These are phyloP conservation scores for Phytopythium chamaehyphon DNA, from an alignment of 352 stramenopile species.

Conservation along the genomic window DNA sequence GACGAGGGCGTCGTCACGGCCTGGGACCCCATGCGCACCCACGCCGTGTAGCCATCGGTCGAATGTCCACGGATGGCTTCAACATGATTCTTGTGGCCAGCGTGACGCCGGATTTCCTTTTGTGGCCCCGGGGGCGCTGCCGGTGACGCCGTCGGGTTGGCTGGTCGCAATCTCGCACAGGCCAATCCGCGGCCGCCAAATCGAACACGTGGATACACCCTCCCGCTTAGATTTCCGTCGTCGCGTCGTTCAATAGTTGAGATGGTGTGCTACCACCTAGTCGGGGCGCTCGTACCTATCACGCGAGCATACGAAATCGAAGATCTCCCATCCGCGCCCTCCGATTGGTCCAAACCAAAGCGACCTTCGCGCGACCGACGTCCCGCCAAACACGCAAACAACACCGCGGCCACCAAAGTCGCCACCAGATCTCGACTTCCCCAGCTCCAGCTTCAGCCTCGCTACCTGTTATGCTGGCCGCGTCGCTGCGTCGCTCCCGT, in stretches of 20 bases:
- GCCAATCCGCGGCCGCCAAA: not conserved
- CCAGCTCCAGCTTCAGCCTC: not conserved
- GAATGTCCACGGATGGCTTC: too few relatives aligned
- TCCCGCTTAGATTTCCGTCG: not conserved
- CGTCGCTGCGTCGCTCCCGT: slow-evolving; percentile 24
- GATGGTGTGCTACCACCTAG: not conserved
- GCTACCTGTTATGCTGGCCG: slow-evolving; percentile 28
- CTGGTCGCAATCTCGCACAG: not conserved
- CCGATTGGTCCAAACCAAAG: too few relatives aligned
- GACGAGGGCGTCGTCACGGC: slow-evolving; percentile 15
- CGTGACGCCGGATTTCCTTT: too few relatives aligned
- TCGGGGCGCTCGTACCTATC: not conserved
- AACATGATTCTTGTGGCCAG: too few relatives aligned
- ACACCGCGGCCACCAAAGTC: not conserved
- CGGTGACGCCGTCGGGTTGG: not conserved
- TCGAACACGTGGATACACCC: not conserved
- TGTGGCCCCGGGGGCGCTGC: not conserved
- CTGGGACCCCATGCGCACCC: slow-evolving; percentile 24
- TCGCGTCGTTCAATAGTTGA: not conserved
- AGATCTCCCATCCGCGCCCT: not conserved
- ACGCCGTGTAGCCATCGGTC: slow-evolving; percentile 16
- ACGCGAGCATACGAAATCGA: not conserved
- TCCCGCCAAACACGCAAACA: not conserved
- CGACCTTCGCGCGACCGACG: too few relatives aligned
- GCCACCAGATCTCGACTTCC: not conserved